Conservation (phyloP, 441 rosid genomes). For the Pelargonium australe region DNA sequence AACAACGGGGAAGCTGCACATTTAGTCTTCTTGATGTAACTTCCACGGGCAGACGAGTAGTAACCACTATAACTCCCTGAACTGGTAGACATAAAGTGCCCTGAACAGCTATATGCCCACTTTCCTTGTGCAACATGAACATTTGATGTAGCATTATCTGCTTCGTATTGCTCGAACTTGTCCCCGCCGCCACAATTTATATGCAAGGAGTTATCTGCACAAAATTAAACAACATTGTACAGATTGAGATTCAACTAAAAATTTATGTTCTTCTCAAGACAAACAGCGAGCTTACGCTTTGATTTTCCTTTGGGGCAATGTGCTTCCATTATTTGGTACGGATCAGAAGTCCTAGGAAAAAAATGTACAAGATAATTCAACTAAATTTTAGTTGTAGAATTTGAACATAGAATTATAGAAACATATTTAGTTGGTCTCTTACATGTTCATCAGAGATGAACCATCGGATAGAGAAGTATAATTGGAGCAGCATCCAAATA, state of each 20-base stretch:
- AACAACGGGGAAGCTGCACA: constrained; percentile 8
- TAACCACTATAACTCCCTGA: background rate
- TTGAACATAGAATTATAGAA: background rate
- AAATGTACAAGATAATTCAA: no score
- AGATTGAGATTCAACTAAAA: background rate
- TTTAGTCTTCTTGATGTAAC: background rate
- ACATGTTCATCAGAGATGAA: constrained; percentile 2
- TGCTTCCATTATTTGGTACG: background rate
- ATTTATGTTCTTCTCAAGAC: no score
- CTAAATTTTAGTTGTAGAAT: no score
- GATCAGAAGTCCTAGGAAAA: constrained; percentile 4
- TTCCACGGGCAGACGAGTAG: background rate
- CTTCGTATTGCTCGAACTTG: background rate
- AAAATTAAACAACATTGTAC: background rate
- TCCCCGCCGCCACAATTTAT: background rate
- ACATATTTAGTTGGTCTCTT: background rate
- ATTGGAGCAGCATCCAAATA: constrained; percentile 1
- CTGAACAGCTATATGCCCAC: constrained; percentile 3
- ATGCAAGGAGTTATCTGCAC: background rate
- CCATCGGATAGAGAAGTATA: background rate
- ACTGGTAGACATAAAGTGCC: background rate
- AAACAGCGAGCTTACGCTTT: background rate
- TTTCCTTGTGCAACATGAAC: constrained; percentile 2
- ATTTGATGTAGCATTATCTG: background rate
- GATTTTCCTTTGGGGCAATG: background rate